phyloP scores from a whole-genome alignment of 2,329 filamentous ascomycete species.

The Blastomyces emzantsi region DNA sequence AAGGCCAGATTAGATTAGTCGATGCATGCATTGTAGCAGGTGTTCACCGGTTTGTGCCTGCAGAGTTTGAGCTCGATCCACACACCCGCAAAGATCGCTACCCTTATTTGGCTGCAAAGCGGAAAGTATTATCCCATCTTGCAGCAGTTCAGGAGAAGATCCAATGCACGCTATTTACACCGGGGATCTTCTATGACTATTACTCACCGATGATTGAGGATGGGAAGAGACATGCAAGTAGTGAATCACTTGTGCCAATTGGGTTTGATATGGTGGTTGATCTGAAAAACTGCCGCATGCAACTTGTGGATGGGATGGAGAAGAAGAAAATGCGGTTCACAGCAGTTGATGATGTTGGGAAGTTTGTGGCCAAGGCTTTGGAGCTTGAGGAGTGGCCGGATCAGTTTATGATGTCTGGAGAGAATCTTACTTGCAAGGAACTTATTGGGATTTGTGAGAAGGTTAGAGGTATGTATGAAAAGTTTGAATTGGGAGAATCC shows the following conservation, averaged over 20 bases:
- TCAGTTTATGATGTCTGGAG: constrained; percentile 1
- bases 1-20: constrained; percentile 1
- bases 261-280: constrained; percentile 7
- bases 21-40: constrained; percentile 5
- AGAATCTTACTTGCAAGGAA: background rate
- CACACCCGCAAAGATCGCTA: constrained; percentile 1
- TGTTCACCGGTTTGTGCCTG: background rate
- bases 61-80: constrained; percentile 7
- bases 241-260: constrained; percentile 1
- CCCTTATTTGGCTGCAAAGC: background rate
- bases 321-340: constrained; percentile 4
- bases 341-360: constrained; percentile 5
- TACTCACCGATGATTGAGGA: constrained; percentile 4
- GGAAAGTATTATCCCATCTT: constrained; percentile 1
- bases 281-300: background rate
- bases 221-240: constrained; percentile 3
- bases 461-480: constrained; percentile 6
- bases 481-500: background rate
- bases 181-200: constrained; percentile 7
- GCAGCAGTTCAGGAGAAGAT: background rate
- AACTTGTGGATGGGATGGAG: constrained; percentile 7
- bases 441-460: constrained; percentile 5
- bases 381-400: constrained; percentile 5
- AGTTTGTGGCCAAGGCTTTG: constrained; percentile 4
- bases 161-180: constrained; percentile 6